A percentile compares a stretch with the other conserved stretches of the same genome.
phyloP scores from a whole-genome alignment of 495 filamentous ascomycete species.

The Trichocladium antarcticum region DNA sequence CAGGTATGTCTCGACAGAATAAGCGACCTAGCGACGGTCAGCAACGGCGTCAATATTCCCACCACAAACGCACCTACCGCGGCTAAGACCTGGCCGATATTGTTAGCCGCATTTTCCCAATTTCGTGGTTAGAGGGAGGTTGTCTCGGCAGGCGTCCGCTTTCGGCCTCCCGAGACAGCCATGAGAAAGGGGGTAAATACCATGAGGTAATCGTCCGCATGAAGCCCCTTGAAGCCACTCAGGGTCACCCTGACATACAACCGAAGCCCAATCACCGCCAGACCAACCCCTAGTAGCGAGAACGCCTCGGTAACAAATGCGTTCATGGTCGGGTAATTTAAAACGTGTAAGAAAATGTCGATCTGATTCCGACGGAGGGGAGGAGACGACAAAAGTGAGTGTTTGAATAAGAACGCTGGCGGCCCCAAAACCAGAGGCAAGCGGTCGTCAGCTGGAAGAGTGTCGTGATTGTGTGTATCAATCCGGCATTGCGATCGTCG shows the following conservation, averaged over 20 bases:
- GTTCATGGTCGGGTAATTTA: constrained; percentile 10
- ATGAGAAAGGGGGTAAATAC: neutral
- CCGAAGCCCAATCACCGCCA: constrained; percentile 40
- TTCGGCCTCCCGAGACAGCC: no score
- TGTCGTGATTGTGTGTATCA: no score
- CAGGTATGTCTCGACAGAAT: constrained; percentile 24
- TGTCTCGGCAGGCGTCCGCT: no score
- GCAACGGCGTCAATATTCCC: no score
- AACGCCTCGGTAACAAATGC: constrained; percentile 44
- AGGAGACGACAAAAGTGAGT: neutral
- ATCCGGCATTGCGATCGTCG: no score
- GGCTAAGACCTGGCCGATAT: constrained; percentile 26
- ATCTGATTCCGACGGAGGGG: no score
- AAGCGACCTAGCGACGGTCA: constrained; percentile 20
- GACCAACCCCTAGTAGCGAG: constrained; percentile 38
- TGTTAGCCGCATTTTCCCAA: no score
- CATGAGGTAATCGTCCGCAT: constrained; percentile 52
- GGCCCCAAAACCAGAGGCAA: no score
- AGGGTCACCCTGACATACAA: constrained; percentile 40
- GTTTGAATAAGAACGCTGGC: no score
- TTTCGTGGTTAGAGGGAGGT: no score
- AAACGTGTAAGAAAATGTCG: neutral
- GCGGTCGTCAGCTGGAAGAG: no score
- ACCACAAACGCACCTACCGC: constrained; percentile 30
- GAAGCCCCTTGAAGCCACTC: constrained; percentile 41